Evolutionary conservation across 1,284 basidiomycete species (phyloP).

Genomic region (Ganoderma sinense): DNA sequence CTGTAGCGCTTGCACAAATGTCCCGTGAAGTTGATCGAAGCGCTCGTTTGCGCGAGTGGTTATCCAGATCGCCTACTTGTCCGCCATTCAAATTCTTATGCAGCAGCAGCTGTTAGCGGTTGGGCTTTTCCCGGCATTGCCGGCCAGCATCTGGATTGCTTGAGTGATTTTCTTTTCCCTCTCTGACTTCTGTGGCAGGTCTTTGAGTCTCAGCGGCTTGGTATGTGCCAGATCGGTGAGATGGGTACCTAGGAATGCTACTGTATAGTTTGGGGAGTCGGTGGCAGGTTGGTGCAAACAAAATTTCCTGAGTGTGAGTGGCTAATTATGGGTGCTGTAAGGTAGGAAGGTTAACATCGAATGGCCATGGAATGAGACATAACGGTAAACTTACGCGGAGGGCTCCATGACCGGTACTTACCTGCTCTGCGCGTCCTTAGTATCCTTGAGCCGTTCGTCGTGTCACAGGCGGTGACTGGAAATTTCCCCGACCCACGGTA

Average conservation of each 20-base stretch:
- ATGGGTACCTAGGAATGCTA: background rate
- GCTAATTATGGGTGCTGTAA: background rate
- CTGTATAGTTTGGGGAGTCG: background rate
- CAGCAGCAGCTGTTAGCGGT: constrained; percentile 66
- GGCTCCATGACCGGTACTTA: too few relatives aligned
- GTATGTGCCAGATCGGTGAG: background rate
- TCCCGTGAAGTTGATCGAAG: too few relatives aligned
- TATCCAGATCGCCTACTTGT: constrained; percentile 94
- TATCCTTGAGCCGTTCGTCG: constrained; percentile 17
- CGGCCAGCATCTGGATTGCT: constrained; percentile 73
- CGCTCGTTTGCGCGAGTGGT: constrained; percentile 82
- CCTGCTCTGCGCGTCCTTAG: too few relatives aligned
- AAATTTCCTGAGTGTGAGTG: background rate
- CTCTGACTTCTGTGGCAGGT: background rate
- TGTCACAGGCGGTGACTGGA: constrained; percentile 35
- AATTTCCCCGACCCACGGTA: constrained; percentile 40
- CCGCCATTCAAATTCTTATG: constrained; percentile 67
- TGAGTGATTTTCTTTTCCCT: constrained; percentile 74
- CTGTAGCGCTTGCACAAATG: too few relatives aligned
- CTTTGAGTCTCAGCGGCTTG: background rate
- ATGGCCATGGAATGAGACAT: background rate
- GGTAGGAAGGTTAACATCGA: background rate
- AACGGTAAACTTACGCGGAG: background rate
- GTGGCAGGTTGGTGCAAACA: background rate
- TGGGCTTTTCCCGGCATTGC: constrained; percentile 85